Conservation (phyloP, 2,329 filamentous ascomycete genomes). For the Clonostachys rhizophaga region DNA sequence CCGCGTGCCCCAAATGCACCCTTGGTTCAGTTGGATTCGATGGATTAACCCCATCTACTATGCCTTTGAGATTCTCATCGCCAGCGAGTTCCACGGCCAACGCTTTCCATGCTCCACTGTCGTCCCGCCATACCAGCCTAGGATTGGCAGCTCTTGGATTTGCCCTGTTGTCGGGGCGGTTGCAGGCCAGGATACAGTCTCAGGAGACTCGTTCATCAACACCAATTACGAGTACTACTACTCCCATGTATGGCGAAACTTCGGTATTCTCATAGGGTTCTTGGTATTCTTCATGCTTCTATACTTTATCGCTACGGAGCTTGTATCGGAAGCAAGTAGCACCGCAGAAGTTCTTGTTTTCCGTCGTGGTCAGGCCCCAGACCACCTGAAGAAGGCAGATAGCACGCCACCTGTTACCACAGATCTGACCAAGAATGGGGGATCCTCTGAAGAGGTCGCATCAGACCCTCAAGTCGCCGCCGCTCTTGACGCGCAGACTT, state of each 20-base stretch:
- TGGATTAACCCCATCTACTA: slow-evolving; percentile 72
- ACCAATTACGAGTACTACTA: slow-evolving; percentile 51
- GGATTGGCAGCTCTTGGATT: slow-evolving; percentile 26
- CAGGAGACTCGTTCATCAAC: slow-evolving; percentile 52
- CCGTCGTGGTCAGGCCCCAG: slow-evolving; percentile 43
- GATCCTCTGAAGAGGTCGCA: slow-evolving; percentile 27
- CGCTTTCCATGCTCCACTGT: slow-evolving; percentile 50
- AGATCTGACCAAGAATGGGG: too few relatives aligned
- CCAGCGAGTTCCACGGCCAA: slow-evolving; percentile 65
- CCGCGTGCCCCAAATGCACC: slow-evolving; percentile 36
- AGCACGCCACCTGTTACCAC: slow-evolving; percentile 13
- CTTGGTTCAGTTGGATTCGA: slow-evolving; percentile 58
- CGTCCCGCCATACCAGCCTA: slow-evolving; percentile 34
- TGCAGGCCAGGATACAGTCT: slow-evolving; percentile 43
- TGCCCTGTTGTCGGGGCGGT: slow-evolving; percentile 56
- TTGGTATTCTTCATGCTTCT: slow-evolving; percentile 38
- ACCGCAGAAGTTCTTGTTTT: slow-evolving; percentile 53
- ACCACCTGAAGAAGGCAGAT: slow-evolving; percentile 18
- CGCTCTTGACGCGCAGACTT: slow-evolving; percentile 34
- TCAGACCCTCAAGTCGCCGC: slow-evolving; percentile 29
- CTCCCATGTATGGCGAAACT: slow-evolving; percentile 49
- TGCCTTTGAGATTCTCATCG: slow-evolving; percentile 68
- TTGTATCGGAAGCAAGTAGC: slow-evolving; percentile 32
- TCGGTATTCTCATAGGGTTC: slow-evolving; percentile 57
- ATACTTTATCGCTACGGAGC: slow-evolving; percentile 35